phyloP scores from a whole-genome alignment of 805 yeast species.

The Candida loeiensis region DNA sequence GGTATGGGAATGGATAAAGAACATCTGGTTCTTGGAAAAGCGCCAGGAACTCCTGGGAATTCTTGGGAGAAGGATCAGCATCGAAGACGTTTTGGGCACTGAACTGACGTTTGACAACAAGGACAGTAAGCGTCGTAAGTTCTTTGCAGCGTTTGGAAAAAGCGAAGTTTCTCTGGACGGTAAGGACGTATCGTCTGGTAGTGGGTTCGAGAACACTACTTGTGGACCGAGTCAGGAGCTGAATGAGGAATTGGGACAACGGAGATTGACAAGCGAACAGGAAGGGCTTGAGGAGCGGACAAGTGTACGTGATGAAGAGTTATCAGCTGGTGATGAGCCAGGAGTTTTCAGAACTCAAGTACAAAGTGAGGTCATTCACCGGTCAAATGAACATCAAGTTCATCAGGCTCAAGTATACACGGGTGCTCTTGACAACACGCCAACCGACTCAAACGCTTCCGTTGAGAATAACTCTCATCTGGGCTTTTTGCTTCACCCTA shows the following conservation, averaged over 20 bases:
- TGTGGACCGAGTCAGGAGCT: neutral
- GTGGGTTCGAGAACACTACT: neutral
- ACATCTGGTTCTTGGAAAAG: conserved; percentile 49
- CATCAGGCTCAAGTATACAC: no score
- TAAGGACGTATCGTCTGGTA: neutral
- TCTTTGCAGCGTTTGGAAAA: conserved; percentile 5
- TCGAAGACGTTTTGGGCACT: conserved; percentile 35
- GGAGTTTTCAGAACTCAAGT: no score
- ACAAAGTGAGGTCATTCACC: no score
- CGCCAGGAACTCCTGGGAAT: conserved; percentile 53
- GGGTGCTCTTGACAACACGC: neutral
- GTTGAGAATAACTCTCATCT: neutral
- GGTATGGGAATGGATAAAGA: conserved; percentile 65
- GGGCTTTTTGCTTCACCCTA: neutral
- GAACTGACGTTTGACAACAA: conserved; percentile 10
- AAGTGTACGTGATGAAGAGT: no score
- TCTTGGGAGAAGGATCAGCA: conserved; percentile 56
- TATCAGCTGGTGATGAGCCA: no score
- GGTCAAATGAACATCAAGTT: no score
- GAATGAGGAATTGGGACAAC: neutral
- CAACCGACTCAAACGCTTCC: neutral
- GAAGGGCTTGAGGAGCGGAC: no score
- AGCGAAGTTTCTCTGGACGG: neutral
- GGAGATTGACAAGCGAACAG: neutral
- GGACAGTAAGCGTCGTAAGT: neutral